Conservation (phyloP, 257 asterid species). For the Nemophila menziesii region DNA sequence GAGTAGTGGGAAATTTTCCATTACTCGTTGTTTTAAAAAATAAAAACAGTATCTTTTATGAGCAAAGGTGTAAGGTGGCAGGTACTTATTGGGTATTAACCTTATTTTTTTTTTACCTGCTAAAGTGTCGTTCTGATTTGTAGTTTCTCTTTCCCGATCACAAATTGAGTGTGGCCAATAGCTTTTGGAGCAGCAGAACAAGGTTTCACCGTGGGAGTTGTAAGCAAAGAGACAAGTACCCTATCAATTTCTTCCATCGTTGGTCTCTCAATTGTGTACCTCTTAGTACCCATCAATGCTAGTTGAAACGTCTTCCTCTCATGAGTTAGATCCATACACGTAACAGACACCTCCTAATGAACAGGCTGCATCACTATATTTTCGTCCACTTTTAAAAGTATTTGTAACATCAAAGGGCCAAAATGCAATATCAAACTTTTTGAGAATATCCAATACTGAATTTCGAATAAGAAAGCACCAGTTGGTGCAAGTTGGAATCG, state of each 20-base stretch:
- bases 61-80: too few species aligned
- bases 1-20: too few species aligned
- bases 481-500: conserved; percentile 74
- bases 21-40: too few species aligned
- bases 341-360: conserved; percentile 76
- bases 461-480: conserved; percentile 31
- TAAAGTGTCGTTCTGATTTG: conserved; percentile 17
- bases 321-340: conserved; percentile 62
- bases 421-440: too few species aligned
- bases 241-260: conserved; percentile 78
- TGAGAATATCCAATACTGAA: too few species aligned
- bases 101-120: too few species aligned
- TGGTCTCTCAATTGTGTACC: conserved; percentile 64
- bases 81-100: too few species aligned
- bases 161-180: conserved; percentile 41
- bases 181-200: conserved; percentile 21
- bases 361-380: conserved; percentile 80
- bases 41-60: too few species aligned
- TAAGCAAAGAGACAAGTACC: conserved; percentile 59
- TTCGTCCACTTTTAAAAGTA: conserved; percentile 65
- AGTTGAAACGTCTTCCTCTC: conserved; percentile 74
- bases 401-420: conserved; percentile 24
- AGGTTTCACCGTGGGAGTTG: conserved; percentile 38
- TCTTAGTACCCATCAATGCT: conserved; percentile 79
- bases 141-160: conserved; percentile 35